These are phyloP conservation scores for grape (Vitis vinifera) DNA, from an alignment of 164 flowering plant species.

Conservation along the genomic window DNA sequence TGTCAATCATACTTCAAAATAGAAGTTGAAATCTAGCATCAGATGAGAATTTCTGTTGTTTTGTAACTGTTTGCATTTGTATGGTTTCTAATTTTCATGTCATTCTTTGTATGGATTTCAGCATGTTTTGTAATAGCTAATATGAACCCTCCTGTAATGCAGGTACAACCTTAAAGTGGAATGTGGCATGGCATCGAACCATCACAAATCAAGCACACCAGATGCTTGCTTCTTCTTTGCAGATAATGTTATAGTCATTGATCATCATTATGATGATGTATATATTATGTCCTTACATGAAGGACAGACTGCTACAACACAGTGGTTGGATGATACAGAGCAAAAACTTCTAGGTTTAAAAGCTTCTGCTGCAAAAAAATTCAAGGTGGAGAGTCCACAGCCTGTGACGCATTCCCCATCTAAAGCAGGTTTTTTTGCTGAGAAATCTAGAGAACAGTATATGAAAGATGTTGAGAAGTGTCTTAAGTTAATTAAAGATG, in stretches of 20 bases:
- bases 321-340: constrained; percentile 77
- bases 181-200: constrained; percentile 61
- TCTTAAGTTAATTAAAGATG: constrained; percentile 74
- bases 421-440: constrained; percentile 45
- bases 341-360: constrained; percentile 51
- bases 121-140: neutral
- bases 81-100: neutral
- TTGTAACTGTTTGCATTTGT: neutral
- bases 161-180: constrained; percentile 90
- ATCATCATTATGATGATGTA: constrained; percentile 69
- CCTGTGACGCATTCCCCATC: constrained; percentile 10
- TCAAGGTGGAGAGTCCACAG: constrained; percentile 12
- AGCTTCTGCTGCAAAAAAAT: constrained; percentile 16
- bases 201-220: constrained; percentile 71
- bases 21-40: too few relatives aligned
- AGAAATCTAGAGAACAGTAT: constrained; percentile 77
- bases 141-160: constrained; percentile 22
- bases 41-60: neutral
- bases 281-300: constrained; percentile 66
- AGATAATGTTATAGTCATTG: constrained; percentile 78
- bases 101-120: neutral
- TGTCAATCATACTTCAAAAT: too few relatives aligned
- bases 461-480: constrained; percentile 71
- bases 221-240: constrained; percentile 99
- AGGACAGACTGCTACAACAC: constrained; percentile 16